Evolutionary conservation across 192 early-diverging fungal genomes (phyloP).

Genomic region (Chytriomyces sp.): DNA sequence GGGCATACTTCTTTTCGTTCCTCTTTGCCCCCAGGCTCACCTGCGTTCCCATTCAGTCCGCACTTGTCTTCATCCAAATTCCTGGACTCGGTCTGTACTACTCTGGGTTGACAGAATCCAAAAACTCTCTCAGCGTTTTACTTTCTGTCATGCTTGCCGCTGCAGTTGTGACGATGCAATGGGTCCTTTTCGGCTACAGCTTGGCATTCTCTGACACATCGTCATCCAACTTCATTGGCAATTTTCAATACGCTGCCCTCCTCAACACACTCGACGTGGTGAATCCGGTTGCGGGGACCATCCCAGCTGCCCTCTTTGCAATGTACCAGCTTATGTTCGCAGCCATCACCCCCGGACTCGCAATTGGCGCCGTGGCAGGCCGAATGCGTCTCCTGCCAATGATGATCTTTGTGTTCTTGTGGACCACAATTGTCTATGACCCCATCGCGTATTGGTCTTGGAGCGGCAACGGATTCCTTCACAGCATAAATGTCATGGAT

Average conservation of each 20-base stretch:
- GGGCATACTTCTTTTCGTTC: neutral
- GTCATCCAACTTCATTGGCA: constrained; percentile 20
- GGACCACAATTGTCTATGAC: constrained; percentile 86
- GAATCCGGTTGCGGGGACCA: constrained; percentile 57
- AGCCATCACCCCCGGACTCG: constrained; percentile 83
- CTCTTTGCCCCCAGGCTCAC: neutral
- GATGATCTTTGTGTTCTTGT: constrained; percentile 82
- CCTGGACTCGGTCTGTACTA: constrained; percentile 90
- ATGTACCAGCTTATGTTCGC: constrained; percentile 90
- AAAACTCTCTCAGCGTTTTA: constrained; percentile 84
- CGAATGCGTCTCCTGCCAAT: constrained; percentile 80
- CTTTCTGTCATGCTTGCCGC: constrained; percentile 75
- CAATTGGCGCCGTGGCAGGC: constrained; percentile 85
- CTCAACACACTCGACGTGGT: constrained; percentile 25
- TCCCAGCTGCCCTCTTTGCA: constrained; percentile 68
- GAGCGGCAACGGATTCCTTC: constrained; percentile 80
- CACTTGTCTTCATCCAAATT: constrained; percentile 83
- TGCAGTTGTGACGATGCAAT: constrained; percentile 74
- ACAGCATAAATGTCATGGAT: constrained; percentile 60
- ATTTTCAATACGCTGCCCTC: constrained; percentile 29
- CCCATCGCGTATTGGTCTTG: constrained; percentile 93
- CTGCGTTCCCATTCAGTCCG: constrained; percentile 36
- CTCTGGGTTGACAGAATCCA: constrained; percentile 81
- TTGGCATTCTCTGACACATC: constrained; percentile 74
- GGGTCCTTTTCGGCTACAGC: constrained; percentile 83